Evolutionary conservation across 805 yeast genomes (phyloP).

Genomic region (Cyberlindnera galapagoensis): DNA sequence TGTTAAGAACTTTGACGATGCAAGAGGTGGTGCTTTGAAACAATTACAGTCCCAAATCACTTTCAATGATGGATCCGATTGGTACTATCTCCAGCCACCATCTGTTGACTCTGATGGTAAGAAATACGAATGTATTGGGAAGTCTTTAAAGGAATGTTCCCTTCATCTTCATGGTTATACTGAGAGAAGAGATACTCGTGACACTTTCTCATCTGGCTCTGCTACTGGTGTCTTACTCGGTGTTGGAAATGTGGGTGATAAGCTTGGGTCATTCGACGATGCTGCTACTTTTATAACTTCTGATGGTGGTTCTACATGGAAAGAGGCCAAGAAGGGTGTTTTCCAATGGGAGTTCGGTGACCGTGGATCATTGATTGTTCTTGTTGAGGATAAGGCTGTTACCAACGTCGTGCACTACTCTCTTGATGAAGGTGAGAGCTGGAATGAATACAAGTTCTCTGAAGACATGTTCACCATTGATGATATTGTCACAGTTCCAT

Average conservation of each 20-base stretch:
- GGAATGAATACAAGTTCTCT: conserved; percentile 62
- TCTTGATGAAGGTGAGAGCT: conserved; percentile 70
- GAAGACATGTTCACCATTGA: conserved; percentile 47
- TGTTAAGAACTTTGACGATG: conserved; percentile 49
- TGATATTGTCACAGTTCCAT: conserved; percentile 85
- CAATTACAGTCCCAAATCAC: conserved; percentile 66
- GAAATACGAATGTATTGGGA: conserved; percentile 45
- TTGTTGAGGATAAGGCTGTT: conserved; percentile 50
- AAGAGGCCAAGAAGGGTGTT: conserved; percentile 63
- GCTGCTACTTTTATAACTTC: conserved; percentile 68
- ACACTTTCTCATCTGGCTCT: conserved; percentile 79
- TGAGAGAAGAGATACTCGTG: conserved; percentile 77
- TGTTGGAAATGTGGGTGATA: conserved; percentile 81
- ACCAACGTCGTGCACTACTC: conserved; percentile 63
- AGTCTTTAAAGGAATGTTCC: conserved; percentile 55
- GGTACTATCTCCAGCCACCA: conserved; percentile 74
- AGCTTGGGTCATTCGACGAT: conserved; percentile 40
- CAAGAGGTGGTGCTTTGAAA: conserved; percentile 41
- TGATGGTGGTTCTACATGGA: conserved; percentile 92
- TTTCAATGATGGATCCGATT: conserved; percentile 86
- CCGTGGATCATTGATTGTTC: conserved; percentile 78
- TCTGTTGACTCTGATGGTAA: conserved; percentile 53
- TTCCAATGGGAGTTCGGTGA: conserved; percentile 96
- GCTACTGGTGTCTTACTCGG: conserved; percentile 86
- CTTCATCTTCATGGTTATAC: conserved; percentile 88